These are phyloP conservation scores for Boletellus deceptivus DNA, from an alignment of 1,284 basidiomycete species.

Conservation along the genomic window DNA sequence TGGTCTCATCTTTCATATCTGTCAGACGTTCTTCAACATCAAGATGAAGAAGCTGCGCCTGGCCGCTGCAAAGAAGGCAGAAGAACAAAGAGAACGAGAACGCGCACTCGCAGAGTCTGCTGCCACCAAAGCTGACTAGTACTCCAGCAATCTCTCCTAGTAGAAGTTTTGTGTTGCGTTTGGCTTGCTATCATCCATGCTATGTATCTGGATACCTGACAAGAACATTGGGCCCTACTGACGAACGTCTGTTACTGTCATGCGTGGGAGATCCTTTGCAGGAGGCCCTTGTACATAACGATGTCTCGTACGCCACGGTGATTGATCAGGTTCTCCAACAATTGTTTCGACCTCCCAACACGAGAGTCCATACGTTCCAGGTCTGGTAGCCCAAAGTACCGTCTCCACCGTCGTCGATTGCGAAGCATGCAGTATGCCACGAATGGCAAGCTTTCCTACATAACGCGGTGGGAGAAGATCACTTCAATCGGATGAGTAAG, in stretches of 20 bases:
- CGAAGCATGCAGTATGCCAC: conserved; percentile 53
- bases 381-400: conserved; percentile 55
- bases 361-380: conserved; percentile 63
- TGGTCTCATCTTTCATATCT: conserved; percentile 2
- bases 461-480: conserved; percentile 51
- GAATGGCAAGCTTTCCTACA: conserved; percentile 57
- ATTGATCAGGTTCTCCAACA: conserved; percentile 42
- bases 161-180: background rate
- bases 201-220: conserved; percentile 1
- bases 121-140: conserved; percentile 9
- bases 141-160: no score
- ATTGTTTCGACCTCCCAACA: conserved; percentile 67
- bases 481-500: conserved; percentile 28
- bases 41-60: conserved; percentile 61
- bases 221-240: conserved; percentile 5
- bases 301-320: conserved; percentile 37
- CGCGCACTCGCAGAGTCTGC: conserved; percentile 22
- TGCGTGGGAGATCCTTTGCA: conserved; percentile 37
- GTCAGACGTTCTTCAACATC: conserved; percentile 71
- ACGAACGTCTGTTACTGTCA: conserved; percentile 43
- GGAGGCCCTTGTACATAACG: conserved; percentile 53
- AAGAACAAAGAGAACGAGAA: conserved; percentile 29
- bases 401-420: conserved; percentile 43
- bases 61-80: conserved; percentile 52
- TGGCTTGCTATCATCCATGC: conserved; percentile 6